Percentiles rank a stretch among this genome's conserved stretches.
phyloP scores from a whole-genome alignment of 257 asterid species.

The Solanum sejunctum region DNA sequence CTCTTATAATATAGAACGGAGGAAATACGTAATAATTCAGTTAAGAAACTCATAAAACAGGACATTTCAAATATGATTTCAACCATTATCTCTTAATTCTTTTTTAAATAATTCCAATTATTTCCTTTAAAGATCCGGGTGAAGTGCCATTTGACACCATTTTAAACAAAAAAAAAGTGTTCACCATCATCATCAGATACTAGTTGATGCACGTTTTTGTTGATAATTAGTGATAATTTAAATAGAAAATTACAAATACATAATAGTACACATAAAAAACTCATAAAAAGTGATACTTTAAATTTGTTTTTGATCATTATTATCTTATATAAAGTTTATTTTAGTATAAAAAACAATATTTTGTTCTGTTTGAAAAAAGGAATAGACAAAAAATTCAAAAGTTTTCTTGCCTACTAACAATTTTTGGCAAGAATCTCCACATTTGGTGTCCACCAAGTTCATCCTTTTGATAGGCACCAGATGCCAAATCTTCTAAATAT shows the following conservation, averaged over 20 bases:
- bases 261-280: too few relatives aligned
- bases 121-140: background rate
- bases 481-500: background rate
- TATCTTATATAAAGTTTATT: too few relatives aligned
- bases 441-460: background rate
- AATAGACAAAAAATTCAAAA: background rate
- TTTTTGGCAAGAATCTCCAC: background rate
- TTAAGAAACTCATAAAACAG: accelerated
- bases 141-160: background rate
- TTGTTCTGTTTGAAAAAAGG: background rate
- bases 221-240: too few relatives aligned
- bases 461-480: background rate
- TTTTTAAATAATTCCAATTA: too few relatives aligned
- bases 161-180: too few relatives aligned
- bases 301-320: too few relatives aligned
- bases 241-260: too few relatives aligned
- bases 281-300: background rate
- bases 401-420: background rate
- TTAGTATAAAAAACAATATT: background rate
- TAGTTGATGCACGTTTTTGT: too few relatives aligned
- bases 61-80: background rate
- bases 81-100: background rate
- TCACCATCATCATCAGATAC: too few relatives aligned
- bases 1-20: too few relatives aligned
- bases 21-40: background rate